Percentiles rank a stretch among this genome's conserved stretches.
phyloP scores from a whole-genome alignment of 768 basidiomycete genomes.

The Pleurotus citrinopileatus region DNA sequence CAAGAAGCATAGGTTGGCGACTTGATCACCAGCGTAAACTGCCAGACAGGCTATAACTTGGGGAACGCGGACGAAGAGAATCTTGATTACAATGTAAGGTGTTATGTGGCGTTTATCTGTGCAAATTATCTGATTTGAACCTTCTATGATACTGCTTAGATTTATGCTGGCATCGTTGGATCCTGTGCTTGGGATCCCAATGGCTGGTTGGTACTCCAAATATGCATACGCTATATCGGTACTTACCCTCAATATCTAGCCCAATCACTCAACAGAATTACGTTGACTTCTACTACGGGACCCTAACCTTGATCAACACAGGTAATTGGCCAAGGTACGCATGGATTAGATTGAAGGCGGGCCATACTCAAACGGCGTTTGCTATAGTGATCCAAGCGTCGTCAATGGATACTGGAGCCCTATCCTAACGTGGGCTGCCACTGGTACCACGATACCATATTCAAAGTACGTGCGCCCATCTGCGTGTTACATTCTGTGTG shows the following conservation, averaged over 20 bases:
- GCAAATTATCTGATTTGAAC: not conserved
- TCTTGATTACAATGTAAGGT: constrained; percentile 12
- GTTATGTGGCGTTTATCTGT: not conserved
- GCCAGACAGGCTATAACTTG: constrained; percentile 12
- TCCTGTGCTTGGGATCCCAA: constrained; percentile 14
- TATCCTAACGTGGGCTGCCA: constrained; percentile 12
- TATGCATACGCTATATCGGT: constrained; percentile 1
- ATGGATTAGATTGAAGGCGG: not conserved
- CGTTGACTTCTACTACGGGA: constrained; percentile 18
- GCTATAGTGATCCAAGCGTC: not conserved
- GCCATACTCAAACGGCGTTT: not conserved
- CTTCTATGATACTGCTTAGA: constrained; percentile 2
- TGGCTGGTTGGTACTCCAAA: constrained; percentile 11
- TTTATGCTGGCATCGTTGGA: constrained; percentile 19
- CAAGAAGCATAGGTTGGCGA: constrained; percentile 10
- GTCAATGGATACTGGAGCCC: constrained; percentile 11
- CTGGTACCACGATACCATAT: constrained; percentile 12
- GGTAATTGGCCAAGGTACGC: constrained; percentile 11
- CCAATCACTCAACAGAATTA: constrained; percentile 20
- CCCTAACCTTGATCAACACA: constrained; percentile 9
- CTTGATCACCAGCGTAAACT: constrained; percentile 14
- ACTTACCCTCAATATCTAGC: too few relatives aligned
- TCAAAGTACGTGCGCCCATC: constrained; percentile 5
- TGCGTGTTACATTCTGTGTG: not conserved
- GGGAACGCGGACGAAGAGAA: constrained; percentile 8